These are phyloP conservation scores for Starmera stellimalicola DNA, from an alignment of 1,139 yeast species.

Conservation along the genomic window DNA sequence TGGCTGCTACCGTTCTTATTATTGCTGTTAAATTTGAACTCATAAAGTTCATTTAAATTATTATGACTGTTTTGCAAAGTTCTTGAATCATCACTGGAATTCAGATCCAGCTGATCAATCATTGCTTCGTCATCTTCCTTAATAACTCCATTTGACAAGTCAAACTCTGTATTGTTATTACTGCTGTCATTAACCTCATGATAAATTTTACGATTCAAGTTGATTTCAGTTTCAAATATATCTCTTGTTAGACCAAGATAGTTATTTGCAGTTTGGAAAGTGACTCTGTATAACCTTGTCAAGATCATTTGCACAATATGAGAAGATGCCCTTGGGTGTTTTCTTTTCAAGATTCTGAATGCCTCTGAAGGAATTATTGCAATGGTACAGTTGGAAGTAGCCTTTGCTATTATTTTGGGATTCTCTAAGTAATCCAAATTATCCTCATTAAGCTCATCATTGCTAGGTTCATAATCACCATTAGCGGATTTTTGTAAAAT, in stretches of 20 bases:
- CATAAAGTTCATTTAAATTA: too few relatives aligned
- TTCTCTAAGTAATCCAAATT: constrained; percentile 5
- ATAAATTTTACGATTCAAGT: constrained; percentile 39
- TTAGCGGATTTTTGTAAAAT: constrained; percentile 3
- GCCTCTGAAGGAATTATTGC: constrained; percentile 88
- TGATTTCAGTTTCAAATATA: constrained; percentile 66
- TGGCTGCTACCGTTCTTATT: too few relatives aligned
- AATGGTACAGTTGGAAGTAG: constrained; percentile 57
- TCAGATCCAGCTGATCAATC: too few relatives aligned
- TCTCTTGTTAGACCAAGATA: constrained; percentile 82
- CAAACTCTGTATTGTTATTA: background rate
- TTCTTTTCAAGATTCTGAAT: constrained; percentile 59
- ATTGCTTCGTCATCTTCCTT: background rate
- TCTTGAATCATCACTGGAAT: too few relatives aligned
- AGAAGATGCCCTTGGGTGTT: constrained; percentile 83
- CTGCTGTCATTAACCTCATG: background rate
- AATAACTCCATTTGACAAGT: too few relatives aligned
- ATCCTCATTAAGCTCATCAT: constrained; percentile 11
- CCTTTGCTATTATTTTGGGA: constrained; percentile 30
- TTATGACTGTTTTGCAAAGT: too few relatives aligned
- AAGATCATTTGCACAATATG: constrained; percentile 91
- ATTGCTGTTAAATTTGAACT: too few relatives aligned
- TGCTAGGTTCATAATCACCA: constrained; percentile 2
- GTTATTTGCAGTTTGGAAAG: constrained; percentile 81
- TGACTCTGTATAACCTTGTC: constrained; percentile 79